Evolutionary conservation across 352 stramenopile genomes (phyloP).

Genomic region (Ophiocytium majus): DNA sequence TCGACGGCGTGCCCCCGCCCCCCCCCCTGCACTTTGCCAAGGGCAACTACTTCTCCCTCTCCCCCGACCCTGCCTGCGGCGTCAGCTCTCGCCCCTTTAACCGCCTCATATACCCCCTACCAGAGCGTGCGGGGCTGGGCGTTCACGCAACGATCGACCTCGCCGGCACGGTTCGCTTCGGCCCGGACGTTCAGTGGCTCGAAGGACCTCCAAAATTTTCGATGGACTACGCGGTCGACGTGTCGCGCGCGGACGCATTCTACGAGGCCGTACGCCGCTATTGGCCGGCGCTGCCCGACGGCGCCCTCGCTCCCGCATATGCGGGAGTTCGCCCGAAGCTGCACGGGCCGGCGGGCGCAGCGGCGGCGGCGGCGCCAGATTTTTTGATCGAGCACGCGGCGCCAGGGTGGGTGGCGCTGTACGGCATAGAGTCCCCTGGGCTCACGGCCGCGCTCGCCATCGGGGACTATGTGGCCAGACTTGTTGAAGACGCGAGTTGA

Average conservation of each 20-base stretch:
- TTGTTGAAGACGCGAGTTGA: conserved; percentile 53
- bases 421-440: conserved; percentile 94
- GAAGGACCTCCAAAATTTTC: neutral
- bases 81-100: conserved; percentile 47
- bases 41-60: conserved; percentile 88
- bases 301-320: conserved; percentile 84
- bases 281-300: conserved; percentile 76
- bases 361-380: conserved; percentile 64
- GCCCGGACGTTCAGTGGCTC: conserved; percentile 93
- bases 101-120: conserved; percentile 87
- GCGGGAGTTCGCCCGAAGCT: conserved; percentile 93
- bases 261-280: conserved; percentile 68
- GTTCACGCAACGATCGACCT: conserved; percentile 93
- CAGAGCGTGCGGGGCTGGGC: conserved; percentile 72
- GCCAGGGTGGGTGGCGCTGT: conserved; percentile 79
- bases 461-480: conserved; percentile 68
- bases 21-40: conserved; percentile 80
- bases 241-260: conserved; percentile 53
- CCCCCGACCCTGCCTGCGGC: too few species aligned
- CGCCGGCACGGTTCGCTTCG: conserved; percentile 81
- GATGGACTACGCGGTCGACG: conserved; percentile 69
- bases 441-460: conserved; percentile 79
- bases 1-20: neutral
- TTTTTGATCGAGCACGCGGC: conserved; percentile 79
- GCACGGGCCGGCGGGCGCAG: conserved; percentile 55